A percentile compares a stretch with the other conserved stretches of the same genome.
These are phyloP conservation scores for Coemansia sp. DNA, from an alignment of 192 early-diverging fungal genomes.

Conservation along the genomic window DNA sequence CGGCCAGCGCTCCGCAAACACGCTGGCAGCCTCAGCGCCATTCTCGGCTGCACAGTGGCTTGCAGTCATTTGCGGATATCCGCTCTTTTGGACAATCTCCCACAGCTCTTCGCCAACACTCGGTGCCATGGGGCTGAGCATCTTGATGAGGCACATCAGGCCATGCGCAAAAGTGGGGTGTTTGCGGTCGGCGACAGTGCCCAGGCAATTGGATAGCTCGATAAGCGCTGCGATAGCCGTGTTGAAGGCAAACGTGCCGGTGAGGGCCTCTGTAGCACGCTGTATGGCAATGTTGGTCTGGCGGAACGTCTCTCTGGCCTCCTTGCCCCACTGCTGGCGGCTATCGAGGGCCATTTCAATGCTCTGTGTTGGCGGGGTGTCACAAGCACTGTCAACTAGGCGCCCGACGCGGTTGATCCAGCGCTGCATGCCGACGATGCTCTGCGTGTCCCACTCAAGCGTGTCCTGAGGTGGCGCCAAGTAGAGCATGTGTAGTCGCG, in stretches of 20 bases:
- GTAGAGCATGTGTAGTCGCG: conserved; percentile 80
- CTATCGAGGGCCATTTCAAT: conserved; percentile 46
- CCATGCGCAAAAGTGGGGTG: conserved; percentile 58
- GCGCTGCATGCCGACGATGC: conserved; percentile 90
- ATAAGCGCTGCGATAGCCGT: conserved; percentile 83
- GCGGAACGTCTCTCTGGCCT: conserved; percentile 36
- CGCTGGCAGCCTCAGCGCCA: not conserved
- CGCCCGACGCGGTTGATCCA: conserved; percentile 68
- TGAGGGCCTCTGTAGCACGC: conserved; percentile 47
- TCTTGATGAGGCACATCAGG: conserved; percentile 59
- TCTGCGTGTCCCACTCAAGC: conserved; percentile 86
- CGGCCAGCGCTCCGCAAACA: conserved; percentile 64
- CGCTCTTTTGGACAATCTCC: conserved; percentile 33
- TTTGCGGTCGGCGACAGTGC: conserved; percentile 6
- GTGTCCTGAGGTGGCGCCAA: conserved; percentile 87
- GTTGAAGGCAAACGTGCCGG: conserved; percentile 64
- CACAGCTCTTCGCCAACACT: conserved; percentile 75
- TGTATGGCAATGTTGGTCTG: conserved; percentile 38
- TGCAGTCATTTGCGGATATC: conserved; percentile 15
- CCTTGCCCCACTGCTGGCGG: conserved; percentile 21
- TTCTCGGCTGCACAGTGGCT: not conserved
- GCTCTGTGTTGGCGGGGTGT: conserved; percentile 46
- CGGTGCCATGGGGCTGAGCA: conserved; percentile 74
- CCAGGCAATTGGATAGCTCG: conserved; percentile 66
- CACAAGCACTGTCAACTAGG: conserved; percentile 51